phyloP scores from a whole-genome alignment of 768 basidiomycete genomes.

The Rickenella mellea region DNA sequence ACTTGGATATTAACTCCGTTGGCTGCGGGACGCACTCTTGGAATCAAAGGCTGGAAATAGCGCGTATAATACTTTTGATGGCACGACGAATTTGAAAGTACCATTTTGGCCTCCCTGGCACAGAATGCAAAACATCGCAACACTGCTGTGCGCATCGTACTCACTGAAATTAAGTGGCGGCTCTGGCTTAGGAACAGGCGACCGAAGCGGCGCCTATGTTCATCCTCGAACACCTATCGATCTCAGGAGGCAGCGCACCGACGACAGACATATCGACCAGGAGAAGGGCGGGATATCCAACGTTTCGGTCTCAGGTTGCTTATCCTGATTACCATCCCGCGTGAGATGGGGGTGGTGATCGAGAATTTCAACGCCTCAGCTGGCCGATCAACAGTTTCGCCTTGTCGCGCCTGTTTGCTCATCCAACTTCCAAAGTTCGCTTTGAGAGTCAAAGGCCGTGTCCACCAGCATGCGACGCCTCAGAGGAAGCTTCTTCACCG shows the following conservation, averaged over 20 bases:
- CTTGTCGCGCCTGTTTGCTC: not conserved
- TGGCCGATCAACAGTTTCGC: too few relatives aligned
- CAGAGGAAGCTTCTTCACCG: too few relatives aligned
- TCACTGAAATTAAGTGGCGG: conserved; percentile 1
- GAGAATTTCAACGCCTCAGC: conserved; percentile 11
- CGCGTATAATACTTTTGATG: too few relatives aligned
- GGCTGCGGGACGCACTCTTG: too few relatives aligned
- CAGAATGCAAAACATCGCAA: conserved; percentile 24
- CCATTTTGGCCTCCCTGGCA: conserved; percentile 27
- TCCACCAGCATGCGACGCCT: too few relatives aligned
- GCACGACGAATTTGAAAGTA: too few relatives aligned
- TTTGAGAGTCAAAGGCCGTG: too few relatives aligned
- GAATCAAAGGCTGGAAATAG: too few relatives aligned
- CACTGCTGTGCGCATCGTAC: conserved; percentile 5
- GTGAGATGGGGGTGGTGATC: not conserved
- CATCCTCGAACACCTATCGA: conserved; percentile 61
- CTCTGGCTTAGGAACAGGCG: conserved; percentile 27
- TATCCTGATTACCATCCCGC: too few relatives aligned
- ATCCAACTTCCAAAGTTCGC: too few relatives aligned
- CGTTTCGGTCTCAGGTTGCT: not conserved
- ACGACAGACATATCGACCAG: conserved; percentile 66
- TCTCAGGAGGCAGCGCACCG: conserved; percentile 58
- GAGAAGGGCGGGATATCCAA: conserved; percentile 59
- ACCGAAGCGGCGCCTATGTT: conserved; percentile 52
- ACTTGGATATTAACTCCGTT: too few relatives aligned